These are phyloP conservation scores for Saturnispora serradocipensis DNA, from an alignment of 805 yeast genomes.

Conservation along the genomic window DNA sequence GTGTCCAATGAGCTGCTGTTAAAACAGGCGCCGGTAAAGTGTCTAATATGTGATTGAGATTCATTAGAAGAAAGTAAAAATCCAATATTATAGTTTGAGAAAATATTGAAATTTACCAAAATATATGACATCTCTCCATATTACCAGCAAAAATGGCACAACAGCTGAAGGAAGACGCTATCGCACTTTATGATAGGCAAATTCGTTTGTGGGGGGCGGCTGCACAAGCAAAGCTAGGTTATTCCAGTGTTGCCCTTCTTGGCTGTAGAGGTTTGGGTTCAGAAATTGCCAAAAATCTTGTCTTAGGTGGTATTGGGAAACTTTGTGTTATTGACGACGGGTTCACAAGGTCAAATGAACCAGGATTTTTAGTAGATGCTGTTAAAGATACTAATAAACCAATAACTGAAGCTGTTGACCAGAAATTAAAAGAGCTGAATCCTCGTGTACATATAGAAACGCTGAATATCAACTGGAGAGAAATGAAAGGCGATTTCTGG, in stretches of 20 bases:
- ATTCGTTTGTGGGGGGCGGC: constrained; percentile 94
- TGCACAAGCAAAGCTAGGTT: constrained; percentile 71
- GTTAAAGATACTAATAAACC: constrained; percentile 44
- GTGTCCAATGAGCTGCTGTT: constrained; percentile 5
- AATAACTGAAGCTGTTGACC: constrained; percentile 46
- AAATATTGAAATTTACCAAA: not conserved
- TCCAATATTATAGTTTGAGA: not conserved
- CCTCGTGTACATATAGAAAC: constrained; percentile 54
- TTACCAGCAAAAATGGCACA: not conserved
- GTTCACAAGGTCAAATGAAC: constrained; percentile 31
- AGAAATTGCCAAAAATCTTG: constrained; percentile 76
- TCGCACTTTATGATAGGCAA: constrained; percentile 90
- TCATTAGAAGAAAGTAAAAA: constrained; percentile 37
- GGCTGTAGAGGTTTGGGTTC: constrained; percentile 71
- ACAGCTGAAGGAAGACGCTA: constrained; percentile 46
- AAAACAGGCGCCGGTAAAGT: constrained; percentile 66
- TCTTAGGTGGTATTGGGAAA: constrained; percentile 80
- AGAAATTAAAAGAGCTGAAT: constrained; percentile 63
- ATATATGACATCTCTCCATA: not conserved
- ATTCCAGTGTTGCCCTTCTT: constrained; percentile 60
- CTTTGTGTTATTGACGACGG: constrained; percentile 60
- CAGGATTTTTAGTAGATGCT: constrained; percentile 67
- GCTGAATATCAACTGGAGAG: constrained; percentile 10
- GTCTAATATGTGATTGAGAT: constrained; percentile 64
- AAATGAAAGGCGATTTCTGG: constrained; percentile 32